Evolutionary conservation across 371 early-diverging fungal species (phyloP).

Genomic region (Zopfochytrium polystomum): DNA sequence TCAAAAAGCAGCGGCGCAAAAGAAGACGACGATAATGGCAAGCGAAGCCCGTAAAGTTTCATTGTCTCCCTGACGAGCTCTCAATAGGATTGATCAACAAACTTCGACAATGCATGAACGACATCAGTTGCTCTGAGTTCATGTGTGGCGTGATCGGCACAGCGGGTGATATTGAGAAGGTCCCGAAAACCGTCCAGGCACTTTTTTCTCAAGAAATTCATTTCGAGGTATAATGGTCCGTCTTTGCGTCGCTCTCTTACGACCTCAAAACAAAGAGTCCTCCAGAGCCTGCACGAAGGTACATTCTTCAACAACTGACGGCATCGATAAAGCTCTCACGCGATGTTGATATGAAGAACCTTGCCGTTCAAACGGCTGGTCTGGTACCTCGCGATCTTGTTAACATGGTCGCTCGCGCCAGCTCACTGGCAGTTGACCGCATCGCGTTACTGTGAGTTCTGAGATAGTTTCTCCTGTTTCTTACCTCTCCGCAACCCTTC

Average conservation of each 20-base stretch:
- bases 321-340: slow-evolving; percentile 52
- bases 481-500: background rate
- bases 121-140: too few species aligned
- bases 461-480: background rate
- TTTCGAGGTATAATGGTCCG: slow-evolving; percentile 46
- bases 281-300: slow-evolving; percentile 26
- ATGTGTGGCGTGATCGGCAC: slow-evolving; percentile 60
- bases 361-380: slow-evolving; percentile 91
- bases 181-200: slow-evolving; percentile 64
- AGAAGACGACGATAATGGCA: background rate
- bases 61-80: too few species aligned
- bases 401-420: slow-evolving; percentile 71
- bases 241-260: background rate
- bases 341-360: slow-evolving; percentile 45
- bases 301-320: slow-evolving; percentile 23
- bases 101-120: too few species aligned
- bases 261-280: slow-evolving; percentile 19
- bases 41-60: too few species aligned
- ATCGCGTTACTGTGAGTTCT: slow-evolving; percentile 29
- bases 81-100: too few species aligned
- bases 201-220: slow-evolving; percentile 64
- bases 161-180: slow-evolving; percentile 68
- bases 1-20: slow-evolving; percentile 4
- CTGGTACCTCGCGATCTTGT: slow-evolving; percentile 81
- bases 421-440: slow-evolving; percentile 63